Percentiles rank a stretch among this genome's conserved stretches.
Conservation (phyloP, 139 green algal genomes). For the Tetratostichococcus sp. region DNA sequence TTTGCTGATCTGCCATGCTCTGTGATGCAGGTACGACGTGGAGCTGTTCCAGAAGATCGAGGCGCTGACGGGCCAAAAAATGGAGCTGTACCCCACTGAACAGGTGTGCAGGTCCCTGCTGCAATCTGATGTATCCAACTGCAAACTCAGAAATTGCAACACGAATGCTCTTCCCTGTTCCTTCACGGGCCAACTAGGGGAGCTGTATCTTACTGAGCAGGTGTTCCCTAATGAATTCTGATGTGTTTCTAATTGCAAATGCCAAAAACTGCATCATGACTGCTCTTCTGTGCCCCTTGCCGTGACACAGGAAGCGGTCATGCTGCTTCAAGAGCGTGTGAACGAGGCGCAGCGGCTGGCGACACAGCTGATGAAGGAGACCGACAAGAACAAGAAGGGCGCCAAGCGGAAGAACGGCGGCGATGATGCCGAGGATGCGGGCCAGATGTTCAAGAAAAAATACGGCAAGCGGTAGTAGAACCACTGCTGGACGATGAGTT, state of each 20-base stretch:
- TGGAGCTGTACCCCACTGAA: conserved; percentile 76
- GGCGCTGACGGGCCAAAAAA: conserved; percentile 76
- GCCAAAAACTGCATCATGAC: conserved; percentile 1
- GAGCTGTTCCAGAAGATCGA: conserved; percentile 98
- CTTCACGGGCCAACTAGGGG: no score
- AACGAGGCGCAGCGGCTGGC: conserved; percentile 77
- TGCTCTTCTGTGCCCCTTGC: no score
- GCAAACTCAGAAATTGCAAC: background rate
- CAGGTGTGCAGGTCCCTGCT: conserved; percentile 3
- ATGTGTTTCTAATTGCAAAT: no score
- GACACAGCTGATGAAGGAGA: conserved; percentile 35
- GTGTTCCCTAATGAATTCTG: no score
- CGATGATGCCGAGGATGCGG: conserved; percentile 4
- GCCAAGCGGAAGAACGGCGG: conserved; percentile 14
- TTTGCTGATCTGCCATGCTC: background rate
- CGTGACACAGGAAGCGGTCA: conserved; percentile 46
- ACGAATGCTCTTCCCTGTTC: no score
- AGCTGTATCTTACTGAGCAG: no score
- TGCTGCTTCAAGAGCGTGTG: conserved; percentile 83
- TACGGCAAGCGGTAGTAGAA: background rate
- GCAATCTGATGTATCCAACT: background rate
- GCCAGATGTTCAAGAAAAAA: background rate
- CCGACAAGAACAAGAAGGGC: conserved; percentile 17
- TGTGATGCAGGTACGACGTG: conserved; percentile 84
- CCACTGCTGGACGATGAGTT: no score